Evolutionary conservation across 768 basidiomycete species (phyloP).

Genomic region (Mycena rosella): DNA sequence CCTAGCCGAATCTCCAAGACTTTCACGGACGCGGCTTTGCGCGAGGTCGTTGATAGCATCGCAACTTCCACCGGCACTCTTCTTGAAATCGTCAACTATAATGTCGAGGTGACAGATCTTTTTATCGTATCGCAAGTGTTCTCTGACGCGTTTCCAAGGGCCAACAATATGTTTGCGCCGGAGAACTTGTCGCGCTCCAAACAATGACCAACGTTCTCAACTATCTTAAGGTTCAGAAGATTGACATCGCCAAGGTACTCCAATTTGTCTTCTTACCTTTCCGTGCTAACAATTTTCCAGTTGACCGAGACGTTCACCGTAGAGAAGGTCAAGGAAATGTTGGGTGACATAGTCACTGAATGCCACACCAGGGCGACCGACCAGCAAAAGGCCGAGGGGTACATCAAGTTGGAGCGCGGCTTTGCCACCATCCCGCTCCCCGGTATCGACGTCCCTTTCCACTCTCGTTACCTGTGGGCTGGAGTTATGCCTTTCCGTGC

Average conservation of each 20-base stretch:
- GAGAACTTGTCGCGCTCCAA: slow-evolving; percentile 93
- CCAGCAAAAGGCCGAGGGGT: slow-evolving; percentile 84
- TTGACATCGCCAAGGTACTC: slow-evolving; percentile 88
- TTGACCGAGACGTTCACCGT: slow-evolving; percentile 89
- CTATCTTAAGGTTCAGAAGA: slow-evolving; percentile 96
- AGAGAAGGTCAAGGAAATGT: slow-evolving; percentile 97
- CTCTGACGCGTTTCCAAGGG: slow-evolving; percentile 65
- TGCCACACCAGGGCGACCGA: slow-evolving; percentile 82
- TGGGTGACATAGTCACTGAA: slow-evolving; percentile 89
- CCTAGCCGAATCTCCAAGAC: slow-evolving; percentile 94
- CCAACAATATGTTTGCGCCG: slow-evolving; percentile 99
- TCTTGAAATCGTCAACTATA: slow-evolving; percentile 98
- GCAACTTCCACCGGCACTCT: slow-evolving; percentile 80
- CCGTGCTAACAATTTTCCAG: slow-evolving; percentile 51
- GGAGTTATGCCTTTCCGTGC: slow-evolving; percentile 98
- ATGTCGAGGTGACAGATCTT: slow-evolving; percentile 79
- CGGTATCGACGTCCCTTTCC: slow-evolving; percentile 99
- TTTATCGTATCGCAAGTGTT: background rate
- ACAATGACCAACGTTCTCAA: slow-evolving; percentile 97
- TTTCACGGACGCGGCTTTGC: slow-evolving; percentile 95
- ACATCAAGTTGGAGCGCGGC: slow-evolving; percentile 95
- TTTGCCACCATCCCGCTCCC: slow-evolving; percentile 96
- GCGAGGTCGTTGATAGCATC: slow-evolving; percentile 96
- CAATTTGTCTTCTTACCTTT: background rate
- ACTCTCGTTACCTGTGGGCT: slow-evolving; percentile 99